phyloP scores from a whole-genome alignment of 495 filamentous ascomycete genomes.

The Pseudevernia furfuracea region DNA sequence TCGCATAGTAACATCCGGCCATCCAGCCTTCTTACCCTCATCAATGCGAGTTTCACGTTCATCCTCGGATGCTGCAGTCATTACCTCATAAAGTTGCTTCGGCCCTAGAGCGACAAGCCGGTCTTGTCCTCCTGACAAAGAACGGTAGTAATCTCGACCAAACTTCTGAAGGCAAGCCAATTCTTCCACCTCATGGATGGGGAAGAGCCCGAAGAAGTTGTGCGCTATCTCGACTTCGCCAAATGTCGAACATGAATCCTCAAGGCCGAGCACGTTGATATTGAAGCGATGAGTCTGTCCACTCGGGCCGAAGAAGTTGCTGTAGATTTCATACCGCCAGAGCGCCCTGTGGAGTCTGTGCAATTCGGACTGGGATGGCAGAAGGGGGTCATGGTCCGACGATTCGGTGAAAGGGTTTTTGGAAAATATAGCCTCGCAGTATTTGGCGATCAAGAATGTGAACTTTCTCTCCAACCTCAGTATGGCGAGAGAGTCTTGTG shows the following conservation, averaged over 20 bases:
- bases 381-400: neutral
- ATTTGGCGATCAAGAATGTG: neutral
- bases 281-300: neutral
- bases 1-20: neutral
- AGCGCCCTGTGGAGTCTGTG: neutral
- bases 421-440: neutral
- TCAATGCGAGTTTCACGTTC: neutral
- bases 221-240: neutral
- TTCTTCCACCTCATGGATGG: constrained; percentile 9
- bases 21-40: neutral
- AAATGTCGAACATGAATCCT: neutral
- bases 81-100: neutral
- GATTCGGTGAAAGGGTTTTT: neutral
- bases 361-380: neutral
- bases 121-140: neutral
- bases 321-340: constrained; percentile 2
- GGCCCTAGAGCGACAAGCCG: neutral
- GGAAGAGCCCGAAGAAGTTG: neutral
- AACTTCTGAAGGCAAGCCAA: neutral
- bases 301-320: neutral
- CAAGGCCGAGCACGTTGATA: neutral
- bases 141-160: neutral
- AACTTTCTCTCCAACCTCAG: neutral
- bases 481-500: neutral
- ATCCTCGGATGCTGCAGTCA: neutral